A percentile compares a stretch with the other conserved stretches of the same genome.
Evolutionary conservation across 202 grass and related monocot species (phyloP).

Genomic region (Panicum hallii): DNA sequence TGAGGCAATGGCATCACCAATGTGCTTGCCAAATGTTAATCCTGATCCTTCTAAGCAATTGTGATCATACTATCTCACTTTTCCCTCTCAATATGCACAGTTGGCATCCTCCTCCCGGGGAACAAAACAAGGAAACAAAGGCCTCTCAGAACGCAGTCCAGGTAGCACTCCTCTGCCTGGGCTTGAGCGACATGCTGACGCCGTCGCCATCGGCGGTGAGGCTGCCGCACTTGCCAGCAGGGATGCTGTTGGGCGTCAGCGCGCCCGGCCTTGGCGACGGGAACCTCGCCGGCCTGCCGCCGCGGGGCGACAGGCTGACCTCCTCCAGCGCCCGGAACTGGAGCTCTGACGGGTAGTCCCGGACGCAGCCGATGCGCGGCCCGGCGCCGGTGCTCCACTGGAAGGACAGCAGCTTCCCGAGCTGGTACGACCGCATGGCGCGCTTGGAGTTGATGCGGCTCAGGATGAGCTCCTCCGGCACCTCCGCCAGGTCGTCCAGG

Average conservation of each 20-base stretch:
- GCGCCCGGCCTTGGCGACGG: slow-evolving; percentile 37
- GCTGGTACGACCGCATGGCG: slow-evolving; percentile 69
- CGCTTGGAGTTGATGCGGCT: slow-evolving; percentile 76
- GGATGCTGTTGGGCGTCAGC: slow-evolving; percentile 39
- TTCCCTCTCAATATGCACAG: not conserved
- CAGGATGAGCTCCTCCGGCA: slow-evolving; percentile 69
- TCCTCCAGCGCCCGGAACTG: slow-evolving; percentile 71
- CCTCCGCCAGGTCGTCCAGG: slow-evolving; percentile 32
- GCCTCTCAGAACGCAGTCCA: slow-evolving; percentile 38
- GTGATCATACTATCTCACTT: no score
- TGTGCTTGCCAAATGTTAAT: slow-evolving; percentile 1
- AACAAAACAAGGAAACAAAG: not conserved
- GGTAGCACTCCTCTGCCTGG: slow-evolving; percentile 53
- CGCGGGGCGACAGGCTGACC: slow-evolving; percentile 70
- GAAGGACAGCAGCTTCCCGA: slow-evolving; percentile 74
- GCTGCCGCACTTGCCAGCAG: not conserved
- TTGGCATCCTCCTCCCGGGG: not conserved
- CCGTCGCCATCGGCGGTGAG: not conserved
- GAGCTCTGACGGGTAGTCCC: slow-evolving; percentile 78
- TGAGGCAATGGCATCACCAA: not conserved
- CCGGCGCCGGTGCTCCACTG: slow-evolving; percentile 81
- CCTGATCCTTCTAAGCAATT: not conserved
- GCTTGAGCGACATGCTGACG: slow-evolving; percentile 23
- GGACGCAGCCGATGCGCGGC: slow-evolving; percentile 77
- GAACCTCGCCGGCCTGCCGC: slow-evolving; percentile 29